These are phyloP conservation scores for Suillus lakei DNA, from an alignment of 768 basidiomycete species.

Conservation along the genomic window DNA sequence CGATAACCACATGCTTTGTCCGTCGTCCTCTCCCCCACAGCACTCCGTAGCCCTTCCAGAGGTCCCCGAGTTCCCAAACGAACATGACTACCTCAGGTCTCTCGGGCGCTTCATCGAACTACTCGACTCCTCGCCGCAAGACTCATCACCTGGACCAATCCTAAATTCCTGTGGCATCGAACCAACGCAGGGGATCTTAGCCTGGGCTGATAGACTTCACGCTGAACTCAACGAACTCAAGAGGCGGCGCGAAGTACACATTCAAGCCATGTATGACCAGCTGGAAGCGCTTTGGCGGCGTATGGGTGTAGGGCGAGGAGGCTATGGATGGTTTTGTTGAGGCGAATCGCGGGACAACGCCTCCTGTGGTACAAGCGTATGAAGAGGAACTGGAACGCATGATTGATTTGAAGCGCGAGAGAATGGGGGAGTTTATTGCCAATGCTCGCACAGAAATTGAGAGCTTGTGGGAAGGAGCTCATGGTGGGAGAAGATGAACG, in stretches of 20 bases:
- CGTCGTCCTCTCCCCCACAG: slow-evolving; percentile 25
- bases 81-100: slow-evolving; percentile 58
- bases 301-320: slow-evolving; percentile 75
- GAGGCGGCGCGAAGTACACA: slow-evolving; percentile 74
- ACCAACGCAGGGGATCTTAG: slow-evolving; percentile 74
- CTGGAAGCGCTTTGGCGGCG: slow-evolving; percentile 90
- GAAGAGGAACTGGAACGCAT: slow-evolving; percentile 90
- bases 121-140: slow-evolving; percentile 47
- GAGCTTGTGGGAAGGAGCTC: slow-evolving; percentile 82
- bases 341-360: slow-evolving; percentile 76
- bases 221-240: slow-evolving; percentile 74
- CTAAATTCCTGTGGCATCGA: slow-evolving; percentile 58
- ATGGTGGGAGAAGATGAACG: slow-evolving; percentile 86
- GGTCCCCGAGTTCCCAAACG: slow-evolving; percentile 24
- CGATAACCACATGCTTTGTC: slow-evolving; percentile 39
- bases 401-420: slow-evolving; percentile 84
- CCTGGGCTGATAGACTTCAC: slow-evolving; percentile 67
- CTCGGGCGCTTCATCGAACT: slow-evolving; percentile 67
- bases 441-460: slow-evolving; percentile 84
- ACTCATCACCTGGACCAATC: slow-evolving; percentile 25
- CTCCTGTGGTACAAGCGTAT: slow-evolving; percentile 78
- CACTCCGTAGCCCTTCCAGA: slow-evolving; percentile 16
- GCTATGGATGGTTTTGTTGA: slow-evolving; percentile 96
- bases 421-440: slow-evolving; percentile 83
- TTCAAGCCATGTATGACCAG: slow-evolving; percentile 94